These are phyloP conservation scores for Globisporangium acanthophoron DNA, from an alignment of 352 stramenopile species.

Conservation along the genomic window DNA sequence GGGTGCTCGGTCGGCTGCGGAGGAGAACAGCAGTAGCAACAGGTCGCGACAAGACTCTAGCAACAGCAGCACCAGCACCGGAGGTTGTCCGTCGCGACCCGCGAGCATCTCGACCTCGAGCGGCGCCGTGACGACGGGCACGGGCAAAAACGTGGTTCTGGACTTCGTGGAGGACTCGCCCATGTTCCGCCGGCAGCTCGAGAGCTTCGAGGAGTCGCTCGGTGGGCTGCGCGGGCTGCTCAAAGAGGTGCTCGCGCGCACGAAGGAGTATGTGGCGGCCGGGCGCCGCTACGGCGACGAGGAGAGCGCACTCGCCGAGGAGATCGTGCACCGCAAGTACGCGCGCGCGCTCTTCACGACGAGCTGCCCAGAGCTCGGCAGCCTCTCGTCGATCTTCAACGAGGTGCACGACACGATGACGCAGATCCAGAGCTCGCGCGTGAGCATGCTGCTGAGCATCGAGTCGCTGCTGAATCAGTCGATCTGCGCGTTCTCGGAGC, in stretches of 20 bases:
- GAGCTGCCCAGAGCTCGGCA: constrained; percentile 60
- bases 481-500: constrained; percentile 60
- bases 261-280: constrained; percentile 71
- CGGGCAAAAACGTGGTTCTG: constrained; percentile 75
- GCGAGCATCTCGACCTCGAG: constrained; percentile 17
- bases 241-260: constrained; percentile 60
- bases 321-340: constrained; percentile 75
- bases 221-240: constrained; percentile 54
- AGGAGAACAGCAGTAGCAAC: neutral
- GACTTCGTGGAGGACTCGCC: constrained; percentile 85
- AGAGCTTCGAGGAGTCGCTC: constrained; percentile 76
- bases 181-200: constrained; percentile 78
- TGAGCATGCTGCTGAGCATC: constrained; percentile 80
- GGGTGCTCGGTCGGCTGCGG: neutral
- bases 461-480: constrained; percentile 67
- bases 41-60: neutral
- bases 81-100: neutral
- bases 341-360: constrained; percentile 83
- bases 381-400: constrained; percentile 73
- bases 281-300: constrained; percentile 64
- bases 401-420: constrained; percentile 79
- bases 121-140: constrained; percentile 21
- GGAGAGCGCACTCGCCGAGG: constrained; percentile 62
- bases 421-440: constrained; percentile 76
- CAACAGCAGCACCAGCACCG: neutral